Conservation (phyloP, 768 basidiomycete genomes). For the Lactarius hengduanensis region DNA sequence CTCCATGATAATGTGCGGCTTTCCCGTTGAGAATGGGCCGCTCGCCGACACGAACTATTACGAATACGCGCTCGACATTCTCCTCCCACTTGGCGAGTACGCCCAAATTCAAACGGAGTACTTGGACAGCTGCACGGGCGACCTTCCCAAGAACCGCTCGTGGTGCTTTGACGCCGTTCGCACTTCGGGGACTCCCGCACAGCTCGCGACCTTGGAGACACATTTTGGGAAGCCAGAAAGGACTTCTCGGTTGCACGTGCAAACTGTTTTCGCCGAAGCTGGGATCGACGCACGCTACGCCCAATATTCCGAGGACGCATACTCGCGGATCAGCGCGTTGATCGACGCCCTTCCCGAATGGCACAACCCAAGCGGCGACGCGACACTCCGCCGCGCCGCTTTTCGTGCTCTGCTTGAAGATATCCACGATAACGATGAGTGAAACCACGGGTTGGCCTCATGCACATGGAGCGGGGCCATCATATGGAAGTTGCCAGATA, state of each 20-base stretch:
- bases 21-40: conserved; percentile 49
- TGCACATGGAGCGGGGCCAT: not conserved
- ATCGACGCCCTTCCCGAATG: conserved; percentile 75
- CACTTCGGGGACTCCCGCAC: conserved; percentile 49
- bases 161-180: conserved; percentile 94
- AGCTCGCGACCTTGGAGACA: conserved; percentile 55
- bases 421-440: conserved; percentile 63
- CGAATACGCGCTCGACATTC: conserved; percentile 70
- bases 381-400: conserved; percentile 57
- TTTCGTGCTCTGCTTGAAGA: conserved; percentile 86
- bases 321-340: conserved; percentile 59
- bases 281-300: conserved; percentile 67
- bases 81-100: conserved; percentile 93
- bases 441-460: not conserved
- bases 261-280: conserved; percentile 68
- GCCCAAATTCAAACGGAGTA: conserved; percentile 99
- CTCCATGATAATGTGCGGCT: conserved; percentile 75
- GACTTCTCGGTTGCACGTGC: conserved; percentile 56
- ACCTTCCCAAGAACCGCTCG: conserved; percentile 94
- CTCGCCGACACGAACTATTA: conserved; percentile 55
- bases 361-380: conserved; percentile 34
- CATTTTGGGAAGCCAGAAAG: conserved; percentile 63
- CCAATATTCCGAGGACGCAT: conserved; percentile 75
- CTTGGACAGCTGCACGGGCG: conserved; percentile 78
- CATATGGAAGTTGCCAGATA: not conserved